Evolutionary conservation across 192 early-diverging fungal genomes (phyloP), one percentile per base, ranked within the genome.

Genomic region (Phlyctochytrium arcticum): DNA sequence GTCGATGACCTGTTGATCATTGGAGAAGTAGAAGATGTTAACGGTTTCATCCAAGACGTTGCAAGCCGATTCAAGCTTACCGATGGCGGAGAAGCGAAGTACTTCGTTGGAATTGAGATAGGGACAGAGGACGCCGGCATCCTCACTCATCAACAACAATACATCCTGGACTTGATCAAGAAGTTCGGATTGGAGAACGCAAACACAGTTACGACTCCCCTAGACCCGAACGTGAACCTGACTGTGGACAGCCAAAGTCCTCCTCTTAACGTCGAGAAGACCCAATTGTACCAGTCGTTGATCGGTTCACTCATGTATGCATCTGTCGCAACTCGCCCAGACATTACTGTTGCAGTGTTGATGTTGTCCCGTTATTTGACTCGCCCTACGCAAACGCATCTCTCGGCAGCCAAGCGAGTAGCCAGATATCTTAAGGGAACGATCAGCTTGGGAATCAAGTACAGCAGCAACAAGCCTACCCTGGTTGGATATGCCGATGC

Each of bases 401-500:
- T 6, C 12, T 39, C 56, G 5, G 60, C 60, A 4, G 60, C 27
- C 1, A 15, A 24, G 12, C 19, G 50, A 3, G 27, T 53, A 15
- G n/a, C n/a, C n/a, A n/a, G n/a, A n/a, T n/a, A n/a, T n/a, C n/a
- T n/a, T n/a, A n/a, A n/a, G n/a, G n/a, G n/a, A n/a, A n/a, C n/a
- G n/a, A n/a, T n/a, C n/a, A n/a, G n/a, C n/a, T n/a, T n/a, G n/a
- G n/a, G n/a, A n/a, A n/a, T n/a, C 1, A 1, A 0, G 1, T 53
- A 26, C 15, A 24, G 50, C 50, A 2, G 17, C 15, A 12, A 24
- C 15, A 15, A 53, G 17, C 12, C 12, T 12, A 2, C 0, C 0
- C 2, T 44, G 3, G 12, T 15, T 2, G 63, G 21, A 7, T 80
- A 60, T 50, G 46, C 70, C 3, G 77, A 79, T 57, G 69, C 77